Base-by-base conservation (phyloP, 495 filamentous ascomycete species). In the Hypoxylon rickii region DNA sequence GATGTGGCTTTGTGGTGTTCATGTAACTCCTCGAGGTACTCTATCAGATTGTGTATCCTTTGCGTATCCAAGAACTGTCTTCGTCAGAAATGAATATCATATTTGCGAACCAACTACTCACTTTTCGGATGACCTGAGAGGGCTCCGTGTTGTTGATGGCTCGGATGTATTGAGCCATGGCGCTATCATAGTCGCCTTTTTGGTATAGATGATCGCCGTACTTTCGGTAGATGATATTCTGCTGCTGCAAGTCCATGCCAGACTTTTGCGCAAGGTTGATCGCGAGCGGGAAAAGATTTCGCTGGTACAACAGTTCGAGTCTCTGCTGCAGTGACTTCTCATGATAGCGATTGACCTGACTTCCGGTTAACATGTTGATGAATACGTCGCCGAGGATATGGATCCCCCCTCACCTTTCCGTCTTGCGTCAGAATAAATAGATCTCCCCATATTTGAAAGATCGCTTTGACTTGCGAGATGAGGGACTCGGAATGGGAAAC, bases 171-270 rank as follows among this genome's bases (percentile, higher is more conserved):
- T 96, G 94, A 67, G 95, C 89, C 95, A 98, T 98, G 8, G 94
- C 96, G 15, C 88, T 92, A 66, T 98, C 93, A 66, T 92, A 97
- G 65, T 96, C 91, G 2, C 86, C 88, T 63, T 91, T 94, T 64
- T 94, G 90, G 63, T 98, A 96, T n/a, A 97, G 73, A 55, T 89
- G 92, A 67, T 98, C 95, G 7, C 94, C 94, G 70, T 96, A 97
- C 71, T 86, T 93, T 48, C 95, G 85, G 60, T 89, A 93, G 45
- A 98, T 97, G 36, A 89, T 80, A 66, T 95, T 96, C 39, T 94
- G 89, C 67, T 96, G 90, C 15, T 84, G 69, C 8, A 77, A 61
- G 68, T 93, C 90, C 73, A 85, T 80, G 11, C 90, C 89, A 33
- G 83, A 84, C 68, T 95, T 96, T 63, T 96, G 92, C 1, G 95